These are phyloP conservation scores for Pinus albicaulis DNA, from an alignment of 75 land plant genomes.

Conservation along the genomic window DNA sequence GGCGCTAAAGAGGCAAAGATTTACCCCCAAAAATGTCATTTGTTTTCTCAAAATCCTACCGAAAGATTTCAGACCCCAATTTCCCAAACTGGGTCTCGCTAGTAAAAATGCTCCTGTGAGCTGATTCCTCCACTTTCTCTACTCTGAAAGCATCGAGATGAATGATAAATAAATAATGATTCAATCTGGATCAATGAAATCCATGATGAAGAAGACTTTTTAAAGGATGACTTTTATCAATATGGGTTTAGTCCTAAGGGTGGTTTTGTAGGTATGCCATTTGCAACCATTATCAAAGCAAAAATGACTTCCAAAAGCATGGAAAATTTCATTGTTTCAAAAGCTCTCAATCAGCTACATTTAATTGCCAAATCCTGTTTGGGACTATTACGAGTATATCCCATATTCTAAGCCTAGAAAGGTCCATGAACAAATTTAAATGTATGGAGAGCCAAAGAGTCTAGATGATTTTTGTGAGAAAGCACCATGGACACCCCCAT, in stretches of 20 bases:
- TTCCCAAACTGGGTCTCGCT: too few species aligned
- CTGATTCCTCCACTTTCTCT: too few species aligned
- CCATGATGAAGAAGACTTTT: slow-evolving; percentile 79
- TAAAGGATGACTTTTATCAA: slow-evolving; percentile 65
- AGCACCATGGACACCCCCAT: slow-evolving; percentile 40
- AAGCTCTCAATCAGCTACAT: slow-evolving; percentile 47
- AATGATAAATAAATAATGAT: too few species aligned
- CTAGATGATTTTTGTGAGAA: slow-evolving; percentile 96
- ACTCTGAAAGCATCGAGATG: too few species aligned
- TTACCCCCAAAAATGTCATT: too few species aligned
- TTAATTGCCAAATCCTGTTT: slow-evolving; percentile 79
- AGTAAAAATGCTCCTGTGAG: too few species aligned
- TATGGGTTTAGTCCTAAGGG: slow-evolving; percentile 98
- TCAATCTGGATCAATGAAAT: slow-evolving; percentile 36
- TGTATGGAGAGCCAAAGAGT: slow-evolving; percentile 65
- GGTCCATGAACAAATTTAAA: slow-evolving; percentile 76
- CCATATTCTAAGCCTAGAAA: slow-evolving; percentile 85
- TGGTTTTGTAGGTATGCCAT: slow-evolving; percentile 92
- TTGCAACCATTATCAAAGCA: slow-evolving; percentile 86
- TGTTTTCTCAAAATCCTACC: too few species aligned
- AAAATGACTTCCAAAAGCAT: slow-evolving; percentile 85
- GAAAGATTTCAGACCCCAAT: too few species aligned
- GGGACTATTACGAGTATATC: slow-evolving; percentile 93
- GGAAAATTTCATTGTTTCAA: slow-evolving; percentile 71
- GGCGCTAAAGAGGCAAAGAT: too few species aligned